Percentiles rank a stretch among this genome's conserved stretches.
Evolutionary conservation across 73 alveolate species (phyloP).

Genomic region (Tetrahymena malaccensis): DNA sequence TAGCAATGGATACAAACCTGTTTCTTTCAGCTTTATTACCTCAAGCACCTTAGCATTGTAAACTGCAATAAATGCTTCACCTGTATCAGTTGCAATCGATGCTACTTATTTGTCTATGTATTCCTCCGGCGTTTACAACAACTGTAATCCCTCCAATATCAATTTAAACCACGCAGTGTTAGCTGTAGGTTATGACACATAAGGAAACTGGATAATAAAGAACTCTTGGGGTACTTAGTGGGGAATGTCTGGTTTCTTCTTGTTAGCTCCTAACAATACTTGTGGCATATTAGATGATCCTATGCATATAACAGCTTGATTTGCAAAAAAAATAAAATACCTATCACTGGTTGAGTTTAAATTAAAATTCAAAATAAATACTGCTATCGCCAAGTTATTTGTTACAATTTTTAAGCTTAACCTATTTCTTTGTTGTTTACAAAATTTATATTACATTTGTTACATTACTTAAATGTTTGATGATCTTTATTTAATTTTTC

Average conservation of each 20-base stretch:
- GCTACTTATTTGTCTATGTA: not conserved
- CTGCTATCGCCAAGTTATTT: no score
- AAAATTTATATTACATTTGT: no score
- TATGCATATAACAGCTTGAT: no score
- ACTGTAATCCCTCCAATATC: not conserved
- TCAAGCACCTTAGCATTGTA: not conserved
- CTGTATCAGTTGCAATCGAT: not conserved
- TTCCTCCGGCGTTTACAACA: not conserved
- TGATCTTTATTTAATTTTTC: no score
- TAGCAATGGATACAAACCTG: not conserved
- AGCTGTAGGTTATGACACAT: not conserved
- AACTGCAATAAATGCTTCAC: not conserved
- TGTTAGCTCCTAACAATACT: not conserved
- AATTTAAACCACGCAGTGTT: not conserved
- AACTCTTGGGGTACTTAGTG: not conserved
- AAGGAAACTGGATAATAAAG: not conserved
- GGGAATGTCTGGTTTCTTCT: not conserved
- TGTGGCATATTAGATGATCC: not conserved
- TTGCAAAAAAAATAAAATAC: no score
- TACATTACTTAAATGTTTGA: no score
- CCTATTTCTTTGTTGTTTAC: no score
- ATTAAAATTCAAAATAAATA: no score
- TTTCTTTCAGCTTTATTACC: not conserved
- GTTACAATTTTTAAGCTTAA: no score
- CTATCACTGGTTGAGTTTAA: no score